Base-by-base conservation (phyloP, 2,329 filamentous ascomycete species). In the Penicillium concentricum region DNA sequence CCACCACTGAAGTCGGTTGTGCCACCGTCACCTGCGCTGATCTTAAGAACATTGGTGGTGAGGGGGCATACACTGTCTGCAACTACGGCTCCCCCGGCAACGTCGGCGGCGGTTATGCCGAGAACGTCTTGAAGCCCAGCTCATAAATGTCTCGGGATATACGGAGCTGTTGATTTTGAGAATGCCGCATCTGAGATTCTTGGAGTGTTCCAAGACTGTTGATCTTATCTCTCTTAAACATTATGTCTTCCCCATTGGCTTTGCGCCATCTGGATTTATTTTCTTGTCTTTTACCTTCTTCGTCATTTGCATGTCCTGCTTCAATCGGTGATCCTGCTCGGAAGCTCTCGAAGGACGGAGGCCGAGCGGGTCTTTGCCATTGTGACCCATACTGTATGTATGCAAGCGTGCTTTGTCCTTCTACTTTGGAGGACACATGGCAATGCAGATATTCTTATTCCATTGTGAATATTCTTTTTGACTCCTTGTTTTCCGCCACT, bases 71-170 rank as follows among this genome's bases (percentile, higher is more conserved):
- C 80, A 92, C 89, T 30, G 91, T 95, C 68, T 96, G 91, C 87
- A 93, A 96, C 83, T 96, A 96, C 80, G 79, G 78, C 64, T 82
- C 86, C 60, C 78, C 85, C 61, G 91, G 90, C 90, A 85, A 88
- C 75, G 78, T 81, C 52, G 76, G 65, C 15, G 79, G 78, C 58
- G 72, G 81, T 65, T 88, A 84, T 65, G 80, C 62, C 49, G 65
- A 67, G 44, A 85, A 87, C 64, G 79, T 88, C 26, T 67, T 71
- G 5, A 22, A 61, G 28, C 79, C 82, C 16, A 65, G 74, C 54
- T 30, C 64, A 24, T 71, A 67, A 64, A 51, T 10, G 34, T 32
- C 26, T 51, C 13, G 34, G 24, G 41, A 32, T 30, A 22, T 15
- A n/a, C 4, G 24, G 44, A 43, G 49, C 12, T 22, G 26, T 46